Evolutionary conservation across 805 yeast genomes (phyloP), one percentile per base, ranked within the genome.

Genomic region (Millerago galiae): DNA sequence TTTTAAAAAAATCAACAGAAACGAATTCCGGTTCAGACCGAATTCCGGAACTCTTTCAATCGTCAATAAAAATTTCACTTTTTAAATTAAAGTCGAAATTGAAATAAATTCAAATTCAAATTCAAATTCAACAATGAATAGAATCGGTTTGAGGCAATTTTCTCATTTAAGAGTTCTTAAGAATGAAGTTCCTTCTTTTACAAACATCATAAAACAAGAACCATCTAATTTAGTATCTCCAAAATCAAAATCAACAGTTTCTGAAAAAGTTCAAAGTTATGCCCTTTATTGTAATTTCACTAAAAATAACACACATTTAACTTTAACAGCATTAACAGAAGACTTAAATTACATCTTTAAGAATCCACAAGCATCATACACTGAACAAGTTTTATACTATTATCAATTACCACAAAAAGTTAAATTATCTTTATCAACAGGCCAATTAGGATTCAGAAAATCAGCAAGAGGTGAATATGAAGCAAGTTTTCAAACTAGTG

Each of bases 401-500:
- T 68, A 87, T 52, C 79, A 83, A 48, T 75, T 90, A 38, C 93
- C 89, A 21, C 91, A 90, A 63, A 82, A 78, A 49, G 80, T 83
- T 25, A 72, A 76, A 49, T 59, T 82, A 35, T 76, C 82, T 17
- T 66, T 86, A 39, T 75, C 87, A 8, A 83, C 96, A 0, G 99
- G 99, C 40, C 78, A 76, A 58, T 69, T 88, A 40, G 99, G 98
- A 3, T 91, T 89, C 70, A 76, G 88, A 56, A 88, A 89, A 56
- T 77, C 93, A 14, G 88, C 88, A 43, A 79, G 96, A 64, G 87
- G 95, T 38, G 95, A 88, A 62, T 87, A 86, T 57, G 99, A 91
- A 65, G 96, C 96, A 1, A 83, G 83, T 12, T 90, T 83, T 70
- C 96, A 89, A 61, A 82, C 91, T 9, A 69, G 89, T 13, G 69